These are phyloP conservation scores for Tetrapisispora iriomotensis DNA, from an alignment of 805 yeast genomes.

Conservation along the genomic window DNA sequence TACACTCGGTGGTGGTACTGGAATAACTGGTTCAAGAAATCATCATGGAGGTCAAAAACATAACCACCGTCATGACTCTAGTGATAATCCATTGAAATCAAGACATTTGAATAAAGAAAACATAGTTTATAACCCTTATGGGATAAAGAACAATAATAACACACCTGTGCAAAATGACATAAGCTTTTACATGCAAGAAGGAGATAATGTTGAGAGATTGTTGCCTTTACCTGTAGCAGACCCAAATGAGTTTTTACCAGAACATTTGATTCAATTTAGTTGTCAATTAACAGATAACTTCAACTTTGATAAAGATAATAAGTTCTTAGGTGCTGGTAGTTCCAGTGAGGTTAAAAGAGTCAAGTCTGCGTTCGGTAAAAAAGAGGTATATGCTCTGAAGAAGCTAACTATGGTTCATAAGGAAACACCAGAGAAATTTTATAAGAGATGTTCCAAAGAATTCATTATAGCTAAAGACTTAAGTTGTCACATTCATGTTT, in stretches of 20 bases:
- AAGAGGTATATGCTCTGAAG: slow-evolving; percentile 52
- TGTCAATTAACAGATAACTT: slow-evolving; percentile 47
- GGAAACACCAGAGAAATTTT: slow-evolving; percentile 57
- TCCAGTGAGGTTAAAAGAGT: slow-evolving; percentile 53
- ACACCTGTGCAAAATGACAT: slow-evolving; percentile 10
- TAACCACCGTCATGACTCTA: slow-evolving; percentile 2
- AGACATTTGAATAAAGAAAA: slow-evolving; percentile 24
- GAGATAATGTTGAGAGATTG: slow-evolving; percentile 33
- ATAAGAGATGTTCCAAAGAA: slow-evolving; percentile 54
- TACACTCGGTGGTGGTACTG: slow-evolving; percentile 16
- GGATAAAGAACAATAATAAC: slow-evolving; percentile 21
- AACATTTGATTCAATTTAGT: slow-evolving; percentile 38
- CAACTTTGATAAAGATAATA: slow-evolving; percentile 35
- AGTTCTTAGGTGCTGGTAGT: slow-evolving; percentile 63
- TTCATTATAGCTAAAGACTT: slow-evolving; percentile 48
- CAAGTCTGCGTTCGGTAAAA: slow-evolving; percentile 26
- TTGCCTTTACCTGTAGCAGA: slow-evolving; percentile 53
- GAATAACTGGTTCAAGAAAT: slow-evolving; percentile 21
- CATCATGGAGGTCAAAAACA: slow-evolving; percentile 4
- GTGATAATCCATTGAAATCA: slow-evolving; percentile 6
- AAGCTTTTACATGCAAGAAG: slow-evolving; percentile 28
- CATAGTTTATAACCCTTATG: slow-evolving; percentile 59
- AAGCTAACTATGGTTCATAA: slow-evolving; percentile 48
- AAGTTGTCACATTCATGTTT: slow-evolving; percentile 46
- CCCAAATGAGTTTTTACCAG: slow-evolving; percentile 58